phyloP scores from a whole-genome alignment of 2,329 filamentous ascomycete genomes.

The Talaromyces sp. region DNA sequence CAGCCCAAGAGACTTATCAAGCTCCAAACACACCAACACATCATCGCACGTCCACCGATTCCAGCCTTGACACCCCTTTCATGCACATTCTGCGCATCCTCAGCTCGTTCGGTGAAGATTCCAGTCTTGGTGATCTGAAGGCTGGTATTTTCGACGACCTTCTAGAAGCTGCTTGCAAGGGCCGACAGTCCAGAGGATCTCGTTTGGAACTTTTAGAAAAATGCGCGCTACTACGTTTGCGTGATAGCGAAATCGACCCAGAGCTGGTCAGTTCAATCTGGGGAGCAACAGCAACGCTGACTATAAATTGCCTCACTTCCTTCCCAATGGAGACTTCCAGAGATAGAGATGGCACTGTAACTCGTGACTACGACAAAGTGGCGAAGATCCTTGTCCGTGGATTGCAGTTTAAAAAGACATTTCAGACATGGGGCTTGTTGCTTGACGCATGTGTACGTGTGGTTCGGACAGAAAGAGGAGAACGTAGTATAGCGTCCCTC shows the following conservation, averaged over 20 bases:
- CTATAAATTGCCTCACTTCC: conserved; percentile 36
- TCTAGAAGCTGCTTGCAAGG: conserved; percentile 29
- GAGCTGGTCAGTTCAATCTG: conserved; percentile 25
- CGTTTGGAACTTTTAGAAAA: conserved; percentile 34
- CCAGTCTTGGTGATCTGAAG: conserved; percentile 21
- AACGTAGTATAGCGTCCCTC: conserved; percentile 60
- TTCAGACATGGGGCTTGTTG: conserved; percentile 44
- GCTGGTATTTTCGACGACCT: conserved; percentile 22
- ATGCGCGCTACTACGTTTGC: conserved; percentile 25
- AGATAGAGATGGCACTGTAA: conserved; percentile 49
- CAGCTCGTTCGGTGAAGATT: conserved; percentile 15
- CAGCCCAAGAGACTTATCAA: conserved; percentile 52
- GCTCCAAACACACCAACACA: conserved; percentile 34
- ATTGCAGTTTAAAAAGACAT: conserved; percentile 23
- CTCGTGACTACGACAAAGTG: conserved; percentile 63
- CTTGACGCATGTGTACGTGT: conserved; percentile 54
- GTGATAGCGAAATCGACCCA: conserved; percentile 11
- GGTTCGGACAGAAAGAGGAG: conserved; percentile 59
- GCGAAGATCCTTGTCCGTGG: conserved; percentile 63
- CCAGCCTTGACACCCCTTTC: conserved; percentile 29
- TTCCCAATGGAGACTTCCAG: conserved; percentile 34
- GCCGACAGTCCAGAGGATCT: conserved; percentile 27
- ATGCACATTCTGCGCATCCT: conserved; percentile 35
- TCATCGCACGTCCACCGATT: conserved; percentile 20
- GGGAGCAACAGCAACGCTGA: conserved; percentile 28